These are phyloP conservation scores for Cryptosporidium meleagridis DNA, from an alignment of 169 alveolate species.

Conservation along the genomic window DNA sequence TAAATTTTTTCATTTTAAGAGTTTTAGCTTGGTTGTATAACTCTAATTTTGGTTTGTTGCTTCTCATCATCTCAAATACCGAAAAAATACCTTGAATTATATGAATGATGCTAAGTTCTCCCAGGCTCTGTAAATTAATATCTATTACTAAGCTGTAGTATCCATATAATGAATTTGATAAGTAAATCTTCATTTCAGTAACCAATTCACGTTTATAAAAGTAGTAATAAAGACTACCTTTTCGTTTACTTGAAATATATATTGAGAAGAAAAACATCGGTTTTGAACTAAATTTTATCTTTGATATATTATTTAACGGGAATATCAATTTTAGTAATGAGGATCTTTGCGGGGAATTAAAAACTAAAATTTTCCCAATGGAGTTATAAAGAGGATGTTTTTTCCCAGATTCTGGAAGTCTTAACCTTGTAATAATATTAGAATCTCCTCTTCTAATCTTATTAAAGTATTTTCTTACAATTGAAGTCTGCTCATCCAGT, in stretches of 20 bases:
- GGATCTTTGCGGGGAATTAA: neutral
- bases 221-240: slow-evolving; percentile 48
- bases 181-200: slow-evolving; percentile 5
- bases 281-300: neutral
- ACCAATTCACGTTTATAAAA: slow-evolving; percentile 28
- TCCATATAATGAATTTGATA: neutral
- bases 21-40: neutral
- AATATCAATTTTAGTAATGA: slow-evolving; percentile 8
- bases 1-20: slow-evolving; percentile 5
- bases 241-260: slow-evolving; percentile 44
- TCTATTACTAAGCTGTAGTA: slow-evolving; percentile 2
- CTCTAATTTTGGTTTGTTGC: slow-evolving; percentile 3
- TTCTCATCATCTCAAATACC: slow-evolving; percentile 66
- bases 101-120: neutral
- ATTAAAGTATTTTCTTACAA: slow-evolving; percentile 4
- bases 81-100: slow-evolving; percentile 37
- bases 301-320: neutral
- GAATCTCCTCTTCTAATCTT: slow-evolving; percentile 13
- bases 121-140: neutral
- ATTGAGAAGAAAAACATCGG: slow-evolving; percentile 9
- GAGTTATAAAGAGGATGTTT: slow-evolving; percentile 14
- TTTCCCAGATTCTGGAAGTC: neutral
- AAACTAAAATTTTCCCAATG: slow-evolving; percentile 12
- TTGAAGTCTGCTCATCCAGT: slow-evolving; percentile 17
- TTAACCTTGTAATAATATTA: slow-evolving; percentile 1